Evolutionary conservation across 2,329 filamentous ascomycete genomes (phyloP).

Genomic region (Sporothrix euskadiensis): DNA sequence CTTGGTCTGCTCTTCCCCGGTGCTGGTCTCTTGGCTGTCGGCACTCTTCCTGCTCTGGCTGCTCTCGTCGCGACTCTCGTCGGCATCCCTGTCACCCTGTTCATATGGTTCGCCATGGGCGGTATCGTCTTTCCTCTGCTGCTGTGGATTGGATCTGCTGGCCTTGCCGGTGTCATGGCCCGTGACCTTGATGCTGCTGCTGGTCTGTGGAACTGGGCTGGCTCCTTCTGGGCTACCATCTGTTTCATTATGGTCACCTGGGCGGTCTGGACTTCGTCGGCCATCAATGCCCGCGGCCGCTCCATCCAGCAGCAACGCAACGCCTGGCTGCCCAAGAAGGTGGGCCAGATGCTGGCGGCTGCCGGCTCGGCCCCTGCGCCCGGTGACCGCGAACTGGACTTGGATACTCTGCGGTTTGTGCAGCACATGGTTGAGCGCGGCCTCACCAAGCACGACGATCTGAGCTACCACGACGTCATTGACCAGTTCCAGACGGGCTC

Average conservation of each 20-base stretch:
- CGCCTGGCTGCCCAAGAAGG: neutral
- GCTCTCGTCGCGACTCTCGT: neutral
- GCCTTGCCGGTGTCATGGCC: neutral
- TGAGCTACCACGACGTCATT: neutral
- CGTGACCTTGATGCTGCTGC: neutral
- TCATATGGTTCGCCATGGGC: slow-evolving; percentile 1
- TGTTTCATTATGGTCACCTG: neutral
- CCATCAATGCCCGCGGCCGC: neutral
- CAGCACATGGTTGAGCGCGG: neutral
- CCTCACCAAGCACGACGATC: neutral
- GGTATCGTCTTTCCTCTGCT: neutral
- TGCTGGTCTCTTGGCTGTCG: neutral
- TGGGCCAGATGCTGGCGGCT: neutral
- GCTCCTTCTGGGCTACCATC: neutral
- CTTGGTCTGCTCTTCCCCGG: slow-evolving; percentile 2
- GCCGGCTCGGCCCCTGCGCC: neutral
- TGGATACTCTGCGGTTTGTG: neutral
- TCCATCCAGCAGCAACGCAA: neutral
- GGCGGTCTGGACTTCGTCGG: neutral
- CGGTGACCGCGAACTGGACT: neutral
- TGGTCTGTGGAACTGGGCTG: neutral
- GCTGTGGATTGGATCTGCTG: neutral
- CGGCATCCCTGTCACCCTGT: neutral
- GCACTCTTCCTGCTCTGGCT: neutral
- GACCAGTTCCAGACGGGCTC: slow-evolving; percentile 15